Percentiles rank a stretch among this genome's conserved stretches.
Conservation (phyloP, 192 early-diverging fungal genomes). For the Umbelopsis sp. region DNA sequence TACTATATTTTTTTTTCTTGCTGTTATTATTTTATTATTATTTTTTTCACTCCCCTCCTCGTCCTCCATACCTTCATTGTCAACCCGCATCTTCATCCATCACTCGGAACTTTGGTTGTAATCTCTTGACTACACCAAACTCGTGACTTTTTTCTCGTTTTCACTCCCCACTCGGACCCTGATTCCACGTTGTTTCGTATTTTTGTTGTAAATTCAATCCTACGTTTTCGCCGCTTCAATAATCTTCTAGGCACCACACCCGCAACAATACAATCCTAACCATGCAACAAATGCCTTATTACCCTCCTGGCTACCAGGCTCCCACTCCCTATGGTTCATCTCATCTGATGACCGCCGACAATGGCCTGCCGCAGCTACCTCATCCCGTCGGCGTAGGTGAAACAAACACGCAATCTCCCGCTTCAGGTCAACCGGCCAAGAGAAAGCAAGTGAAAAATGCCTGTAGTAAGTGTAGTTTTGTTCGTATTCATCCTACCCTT, state of each 20-base stretch:
- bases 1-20: constrained; percentile 5
- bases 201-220: constrained; percentile 14
- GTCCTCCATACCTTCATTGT: neutral
- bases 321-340: constrained; percentile 18
- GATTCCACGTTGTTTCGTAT: constrained; percentile 15
- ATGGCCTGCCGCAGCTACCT: constrained; percentile 29
- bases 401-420: constrained; percentile 18
- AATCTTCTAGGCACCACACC: constrained; percentile 14
- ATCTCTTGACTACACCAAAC: neutral
- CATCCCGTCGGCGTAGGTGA: constrained; percentile 22
- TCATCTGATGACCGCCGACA: constrained; percentile 10
- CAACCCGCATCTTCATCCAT: neutral
- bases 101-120: constrained; percentile 4
- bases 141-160: neutral
- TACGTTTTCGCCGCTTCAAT: constrained; percentile 20
- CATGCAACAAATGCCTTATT: constrained; percentile 19
- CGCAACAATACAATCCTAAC: neutral
- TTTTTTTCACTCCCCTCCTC: neutral
- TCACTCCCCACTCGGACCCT: constrained; percentile 8
- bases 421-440: constrained; percentile 23
- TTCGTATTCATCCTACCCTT: neutral
- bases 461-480: constrained; percentile 31
- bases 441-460: constrained; percentile 41
- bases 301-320: constrained; percentile 20
- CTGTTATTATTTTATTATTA: constrained; percentile 1